Conservation (phyloP, 163 green algal genomes). For the Scenedesmus sp. region DNA sequence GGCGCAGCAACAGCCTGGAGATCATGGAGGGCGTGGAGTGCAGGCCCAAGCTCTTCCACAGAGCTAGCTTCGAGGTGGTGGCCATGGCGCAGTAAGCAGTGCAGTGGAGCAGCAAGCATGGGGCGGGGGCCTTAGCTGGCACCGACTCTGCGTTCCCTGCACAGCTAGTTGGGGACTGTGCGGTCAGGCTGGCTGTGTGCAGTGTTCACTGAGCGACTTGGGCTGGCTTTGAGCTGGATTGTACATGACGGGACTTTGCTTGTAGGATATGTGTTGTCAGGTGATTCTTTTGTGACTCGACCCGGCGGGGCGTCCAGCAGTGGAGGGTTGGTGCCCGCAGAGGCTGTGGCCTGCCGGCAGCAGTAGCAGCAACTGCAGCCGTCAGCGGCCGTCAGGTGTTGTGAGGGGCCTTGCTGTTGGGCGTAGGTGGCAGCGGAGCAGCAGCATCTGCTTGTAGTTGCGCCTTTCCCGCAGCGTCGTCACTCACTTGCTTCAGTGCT, state of each 20-base stretch:
- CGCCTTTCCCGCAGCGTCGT: neutral
- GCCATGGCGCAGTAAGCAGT: conserved; percentile 24
- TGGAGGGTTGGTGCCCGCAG: neutral
- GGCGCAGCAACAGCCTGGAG: conserved; percentile 51
- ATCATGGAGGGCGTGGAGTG: conserved; percentile 24
- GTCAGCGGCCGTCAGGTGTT: too few relatives aligned
- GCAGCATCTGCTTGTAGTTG: neutral
- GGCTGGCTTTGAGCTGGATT: neutral
- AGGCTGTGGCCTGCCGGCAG: neutral
- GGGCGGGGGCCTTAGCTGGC: neutral
- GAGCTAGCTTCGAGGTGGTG: conserved; percentile 53
- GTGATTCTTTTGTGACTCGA: neutral
- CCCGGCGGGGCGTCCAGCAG: neutral
- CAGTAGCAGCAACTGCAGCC: neutral
- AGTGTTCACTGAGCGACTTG: neutral
- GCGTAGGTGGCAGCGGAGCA: neutral
- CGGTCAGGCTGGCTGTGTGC: neutral
- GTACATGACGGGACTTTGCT: neutral
- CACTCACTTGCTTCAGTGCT: neutral
- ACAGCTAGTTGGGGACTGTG: neutral
- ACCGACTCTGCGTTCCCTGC: neutral
- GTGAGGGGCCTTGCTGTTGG: neutral
- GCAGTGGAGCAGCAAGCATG: neutral
- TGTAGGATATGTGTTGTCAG: neutral
- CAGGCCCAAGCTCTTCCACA: conserved; percentile 37